Conservation (phyloP, 129 eudicot species). For the Escallonia rubra region DNA sequence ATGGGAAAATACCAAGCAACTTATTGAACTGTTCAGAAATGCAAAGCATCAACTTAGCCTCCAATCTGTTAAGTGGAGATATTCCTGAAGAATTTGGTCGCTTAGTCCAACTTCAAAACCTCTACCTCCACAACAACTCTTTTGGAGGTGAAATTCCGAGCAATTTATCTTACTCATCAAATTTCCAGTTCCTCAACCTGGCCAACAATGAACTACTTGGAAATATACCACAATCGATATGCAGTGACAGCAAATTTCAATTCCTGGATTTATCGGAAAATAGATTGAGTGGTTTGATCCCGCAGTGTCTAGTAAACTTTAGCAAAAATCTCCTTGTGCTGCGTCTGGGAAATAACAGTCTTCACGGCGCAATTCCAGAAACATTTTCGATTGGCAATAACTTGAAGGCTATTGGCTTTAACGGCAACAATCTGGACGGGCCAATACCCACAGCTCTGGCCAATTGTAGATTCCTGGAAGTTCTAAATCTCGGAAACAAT, state of each 20-base stretch:
- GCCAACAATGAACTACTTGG: constrained; percentile 13
- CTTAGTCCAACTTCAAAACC: not conserved
- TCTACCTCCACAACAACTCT: constrained; percentile 16
- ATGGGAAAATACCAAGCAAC: too few species aligned
- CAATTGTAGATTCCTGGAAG: constrained; percentile 24
- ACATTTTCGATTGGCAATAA: not conserved
- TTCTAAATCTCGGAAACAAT: constrained; percentile 36
- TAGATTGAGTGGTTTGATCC: constrained; percentile 20
- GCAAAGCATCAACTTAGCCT: too few species aligned
- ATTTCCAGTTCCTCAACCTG: constrained; percentile 12
- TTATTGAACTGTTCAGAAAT: too few species aligned
- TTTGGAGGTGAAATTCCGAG: constrained; percentile 16
- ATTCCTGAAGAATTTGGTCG: not conserved
- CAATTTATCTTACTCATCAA: not conserved
- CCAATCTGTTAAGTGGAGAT: too few species aligned
- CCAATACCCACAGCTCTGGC: constrained; percentile 12
- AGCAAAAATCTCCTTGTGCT: constrained; percentile 13
- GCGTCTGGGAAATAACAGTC: constrained; percentile 12
- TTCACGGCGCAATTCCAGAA: constrained; percentile 22
- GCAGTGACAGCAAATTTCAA: constrained; percentile 18
- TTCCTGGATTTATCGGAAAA: constrained; percentile 25
- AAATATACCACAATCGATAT: constrained; percentile 10
- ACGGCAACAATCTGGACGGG: constrained; percentile 25
- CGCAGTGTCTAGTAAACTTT: constrained; percentile 27
- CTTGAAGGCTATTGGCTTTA: constrained; percentile 17